Percentiles rank a stretch among this genome's conserved stretches.
These are phyloP conservation scores for Leptoxyphium fumago DNA, from an alignment of 2,329 filamentous ascomycete species.

Conservation along the genomic window DNA sequence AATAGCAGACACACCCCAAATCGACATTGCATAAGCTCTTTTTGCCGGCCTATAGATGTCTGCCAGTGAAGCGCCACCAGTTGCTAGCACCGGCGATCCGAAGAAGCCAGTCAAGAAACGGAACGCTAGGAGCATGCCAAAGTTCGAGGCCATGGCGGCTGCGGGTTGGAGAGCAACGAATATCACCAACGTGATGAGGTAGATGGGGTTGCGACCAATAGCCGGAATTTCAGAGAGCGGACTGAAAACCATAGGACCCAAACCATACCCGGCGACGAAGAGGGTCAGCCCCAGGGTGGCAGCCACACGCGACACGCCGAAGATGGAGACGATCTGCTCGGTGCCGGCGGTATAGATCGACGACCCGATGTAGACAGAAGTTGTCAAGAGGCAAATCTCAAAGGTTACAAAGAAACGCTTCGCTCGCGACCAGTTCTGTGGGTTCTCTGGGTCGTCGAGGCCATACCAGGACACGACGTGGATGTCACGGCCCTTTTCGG, in stretches of 20 bases:
- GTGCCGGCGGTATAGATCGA: conserved; percentile 37
- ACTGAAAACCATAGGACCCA: conserved; percentile 32
- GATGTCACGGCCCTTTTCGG: conserved; percentile 37
- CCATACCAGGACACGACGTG: conserved; percentile 39
- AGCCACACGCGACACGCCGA: conserved; percentile 30
- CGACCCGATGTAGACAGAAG: conserved; percentile 37
- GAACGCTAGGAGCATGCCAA: conserved; percentile 38
- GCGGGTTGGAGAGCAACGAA: conserved; percentile 37
- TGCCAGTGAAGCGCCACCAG: conserved; percentile 29
- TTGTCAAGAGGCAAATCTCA: conserved; percentile 34
- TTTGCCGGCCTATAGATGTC: conserved; percentile 28
- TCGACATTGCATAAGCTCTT: conserved; percentile 24
- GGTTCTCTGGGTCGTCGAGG: conserved; percentile 31
- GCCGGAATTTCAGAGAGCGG: conserved; percentile 36
- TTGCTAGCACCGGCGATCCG: conserved; percentile 31
- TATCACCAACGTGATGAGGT: conserved; percentile 32
- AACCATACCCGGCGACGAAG: conserved; percentile 36
- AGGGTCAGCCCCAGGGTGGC: conserved; percentile 35
- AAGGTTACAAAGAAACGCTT: conserved; percentile 32
- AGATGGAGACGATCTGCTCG: conserved; percentile 25
- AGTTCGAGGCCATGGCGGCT: conserved; percentile 33
- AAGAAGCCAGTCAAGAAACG: conserved; percentile 39
- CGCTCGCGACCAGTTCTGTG: conserved; percentile 23
- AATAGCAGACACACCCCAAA: conserved; percentile 28
- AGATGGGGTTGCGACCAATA: conserved; percentile 35